Conservation (phyloP, 352 stramenopile species). For the Paralagenidium karlingii region DNA sequence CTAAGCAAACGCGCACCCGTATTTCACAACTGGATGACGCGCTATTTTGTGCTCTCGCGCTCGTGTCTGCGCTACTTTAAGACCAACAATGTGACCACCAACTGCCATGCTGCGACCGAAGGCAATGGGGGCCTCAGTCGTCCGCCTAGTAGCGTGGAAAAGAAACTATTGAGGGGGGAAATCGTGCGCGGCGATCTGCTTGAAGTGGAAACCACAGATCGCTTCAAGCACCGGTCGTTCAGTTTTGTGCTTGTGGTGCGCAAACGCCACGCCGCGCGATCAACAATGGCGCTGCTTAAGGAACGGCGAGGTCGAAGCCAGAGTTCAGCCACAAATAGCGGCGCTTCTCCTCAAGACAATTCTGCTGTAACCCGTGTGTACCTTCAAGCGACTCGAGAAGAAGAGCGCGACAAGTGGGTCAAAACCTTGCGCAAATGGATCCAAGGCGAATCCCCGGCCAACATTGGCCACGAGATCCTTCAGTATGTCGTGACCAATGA, state of each 20-base stretch:
- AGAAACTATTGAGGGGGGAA: constrained; percentile 54
- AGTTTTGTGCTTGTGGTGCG: constrained; percentile 50
- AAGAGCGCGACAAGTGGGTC: constrained; percentile 62
- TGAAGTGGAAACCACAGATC: constrained; percentile 37
- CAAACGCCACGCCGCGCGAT: constrained; percentile 20
- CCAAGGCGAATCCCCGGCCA: constrained; percentile 33
- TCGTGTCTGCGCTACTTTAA: constrained; percentile 51
- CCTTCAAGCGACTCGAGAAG: constrained; percentile 43
- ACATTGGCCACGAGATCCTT: constrained; percentile 41
- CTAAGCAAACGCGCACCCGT: constrained; percentile 61
- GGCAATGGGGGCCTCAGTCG: background rate
- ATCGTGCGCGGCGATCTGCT: constrained; percentile 40
- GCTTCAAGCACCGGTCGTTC: constrained; percentile 44
- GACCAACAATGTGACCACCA: constrained; percentile 25
- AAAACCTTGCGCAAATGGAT: constrained; percentile 59
- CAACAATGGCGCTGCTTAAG: constrained; percentile 32
- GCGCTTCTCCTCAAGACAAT: constrained; percentile 11
- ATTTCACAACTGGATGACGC: constrained; percentile 59
- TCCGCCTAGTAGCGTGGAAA: constrained; percentile 22
- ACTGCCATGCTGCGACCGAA: constrained; percentile 22
- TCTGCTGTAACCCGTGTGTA: constrained; percentile 48
- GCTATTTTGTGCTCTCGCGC: constrained; percentile 55
- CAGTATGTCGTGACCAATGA: constrained; percentile 69
- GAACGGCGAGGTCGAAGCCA: constrained; percentile 17
- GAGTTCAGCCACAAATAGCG: constrained; percentile 9